Conservation (phyloP, 1,284 basidiomycete species). For the Fomitopsis betulina region DNA sequence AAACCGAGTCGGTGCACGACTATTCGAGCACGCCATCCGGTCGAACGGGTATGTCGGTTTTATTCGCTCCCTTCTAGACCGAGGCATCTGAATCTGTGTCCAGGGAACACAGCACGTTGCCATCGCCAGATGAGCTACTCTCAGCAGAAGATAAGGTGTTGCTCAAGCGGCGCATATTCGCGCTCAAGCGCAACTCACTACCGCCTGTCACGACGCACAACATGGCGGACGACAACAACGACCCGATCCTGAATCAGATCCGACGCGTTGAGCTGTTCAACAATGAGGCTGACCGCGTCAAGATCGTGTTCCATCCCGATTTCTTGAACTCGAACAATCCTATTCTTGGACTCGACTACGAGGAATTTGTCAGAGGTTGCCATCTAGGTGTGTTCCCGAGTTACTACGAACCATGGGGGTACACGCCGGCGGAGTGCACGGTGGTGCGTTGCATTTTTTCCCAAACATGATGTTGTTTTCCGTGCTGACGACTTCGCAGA, state of each 20-base stretch:
- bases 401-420: conserved; percentile 94
- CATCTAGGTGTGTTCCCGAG: conserved; percentile 98
- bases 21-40: conserved; percentile 92
- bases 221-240: conserved; percentile 90
- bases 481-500: conserved; percentile 38
- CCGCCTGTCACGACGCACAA: conserved; percentile 97
- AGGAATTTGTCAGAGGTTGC: conserved; percentile 97
- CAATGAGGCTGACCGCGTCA: conserved; percentile 77
- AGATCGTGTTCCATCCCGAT: conserved; percentile 98
- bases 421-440: conserved; percentile 82
- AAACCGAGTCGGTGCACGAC: conserved; percentile 82
- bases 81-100: neutral
- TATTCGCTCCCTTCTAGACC: neutral
- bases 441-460: conserved; percentile 46
- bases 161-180: conserved; percentile 94
- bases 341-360: conserved; percentile 94
- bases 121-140: conserved; percentile 74
- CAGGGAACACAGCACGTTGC: conserved; percentile 73
- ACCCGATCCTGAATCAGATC: conserved; percentile 95
- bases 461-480: neutral
- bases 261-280: conserved; percentile 94
- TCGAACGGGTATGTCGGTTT: conserved; percentile 70
- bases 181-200: conserved; percentile 89
- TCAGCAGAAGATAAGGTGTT: conserved; percentile 94
- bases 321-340: conserved; percentile 98